A percentile compares a stretch with the other conserved stretches of the same genome.
Evolutionary conservation across 108 stramenopile species (phyloP).

Genomic region (Nitzschia putrida): DNA sequence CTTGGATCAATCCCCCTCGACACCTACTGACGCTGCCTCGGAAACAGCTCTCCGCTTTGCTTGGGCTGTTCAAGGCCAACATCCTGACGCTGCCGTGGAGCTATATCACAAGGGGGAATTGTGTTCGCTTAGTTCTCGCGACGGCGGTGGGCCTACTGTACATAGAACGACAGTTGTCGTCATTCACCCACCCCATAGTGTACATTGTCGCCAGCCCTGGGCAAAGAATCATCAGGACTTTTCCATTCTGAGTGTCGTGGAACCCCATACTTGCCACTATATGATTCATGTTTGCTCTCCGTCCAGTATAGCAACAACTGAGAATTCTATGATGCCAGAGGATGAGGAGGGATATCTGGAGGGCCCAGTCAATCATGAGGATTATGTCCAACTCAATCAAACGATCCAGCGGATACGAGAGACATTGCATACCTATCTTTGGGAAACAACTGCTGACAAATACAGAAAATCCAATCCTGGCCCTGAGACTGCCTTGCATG

Average conservation of each 20-base stretch:
- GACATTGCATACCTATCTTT: slow-evolving; percentile 18
- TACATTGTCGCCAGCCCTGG: slow-evolving; percentile 1
- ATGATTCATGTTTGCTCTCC: slow-evolving; percentile 32
- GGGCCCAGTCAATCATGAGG: slow-evolving; percentile 8
- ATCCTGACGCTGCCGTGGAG: slow-evolving; percentile 18
- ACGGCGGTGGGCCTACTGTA: not conserved
- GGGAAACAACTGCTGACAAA: slow-evolving; percentile 16
- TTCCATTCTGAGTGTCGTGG: slow-evolving; percentile 26
- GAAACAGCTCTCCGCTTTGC: not conserved
- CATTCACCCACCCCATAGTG: slow-evolving; percentile 7
- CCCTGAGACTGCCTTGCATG: slow-evolving; percentile 25
- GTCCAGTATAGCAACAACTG: not conserved
- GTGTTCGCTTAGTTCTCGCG: not conserved
- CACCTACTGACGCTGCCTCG: not conserved
- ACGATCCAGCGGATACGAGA: slow-evolving; percentile 13
- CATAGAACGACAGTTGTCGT: slow-evolving; percentile 26
- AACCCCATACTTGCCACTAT: slow-evolving; percentile 28
- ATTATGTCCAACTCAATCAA: slow-evolving; percentile 10
- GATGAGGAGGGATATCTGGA: not conserved
- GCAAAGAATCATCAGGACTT: not conserved
- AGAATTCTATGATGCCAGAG: not conserved
- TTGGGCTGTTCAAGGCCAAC: not conserved
- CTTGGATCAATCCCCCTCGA: not conserved
- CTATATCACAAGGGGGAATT: slow-evolving; percentile 27
- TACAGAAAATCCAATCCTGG: slow-evolving; percentile 14